These are phyloP conservation scores for Fulvia fulva DNA, from an alignment of 2,329 filamentous ascomycete species.

Conservation along the genomic window DNA sequence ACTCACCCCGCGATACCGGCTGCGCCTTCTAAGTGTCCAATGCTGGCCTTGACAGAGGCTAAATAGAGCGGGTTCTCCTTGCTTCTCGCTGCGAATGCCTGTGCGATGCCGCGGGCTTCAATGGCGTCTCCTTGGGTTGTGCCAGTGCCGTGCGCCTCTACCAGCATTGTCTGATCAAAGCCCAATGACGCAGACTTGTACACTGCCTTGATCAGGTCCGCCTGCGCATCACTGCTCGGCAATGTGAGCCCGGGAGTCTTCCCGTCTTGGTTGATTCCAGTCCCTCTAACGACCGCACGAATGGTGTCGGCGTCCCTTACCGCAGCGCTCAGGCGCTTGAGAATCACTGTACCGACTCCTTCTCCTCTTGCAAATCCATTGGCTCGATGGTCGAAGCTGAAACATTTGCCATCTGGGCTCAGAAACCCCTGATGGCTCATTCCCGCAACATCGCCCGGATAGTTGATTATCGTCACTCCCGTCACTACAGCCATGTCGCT, in stretches of 20 bases:
- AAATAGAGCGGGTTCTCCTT: neutral
- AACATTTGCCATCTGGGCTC: constrained; percentile 27
- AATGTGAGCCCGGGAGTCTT: constrained; percentile 14
- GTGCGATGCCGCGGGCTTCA: neutral
- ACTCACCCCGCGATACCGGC: constrained; percentile 8
- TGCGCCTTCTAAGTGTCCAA: constrained; percentile 15
- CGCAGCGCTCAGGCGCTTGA: constrained; percentile 14
- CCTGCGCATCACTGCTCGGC: constrained; percentile 16
- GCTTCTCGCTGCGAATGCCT: neutral
- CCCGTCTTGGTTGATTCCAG: constrained; percentile 25
- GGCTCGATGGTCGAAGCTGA: constrained; percentile 36
- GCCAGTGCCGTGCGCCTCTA: constrained; percentile 16
- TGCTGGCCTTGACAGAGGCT: constrained; percentile 12
- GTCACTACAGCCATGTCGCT: constrained; percentile 8
- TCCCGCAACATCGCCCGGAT: too few relatives aligned
- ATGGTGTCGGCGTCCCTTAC: constrained; percentile 17
- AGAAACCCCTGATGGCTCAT: too few relatives aligned
- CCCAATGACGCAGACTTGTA: constrained; percentile 14
- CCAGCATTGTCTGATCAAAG: constrained; percentile 10
- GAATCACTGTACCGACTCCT: constrained; percentile 40
- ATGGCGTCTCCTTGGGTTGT: constrained; percentile 3
- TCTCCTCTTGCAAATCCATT: constrained; percentile 54
- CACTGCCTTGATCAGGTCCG: constrained; percentile 11
- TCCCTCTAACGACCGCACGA: constrained; percentile 36
- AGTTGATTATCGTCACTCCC: too few relatives aligned